Base-by-base conservation (phyloP, 352 stramenopile genomes). In the Aphanomyces invadans region DNA sequence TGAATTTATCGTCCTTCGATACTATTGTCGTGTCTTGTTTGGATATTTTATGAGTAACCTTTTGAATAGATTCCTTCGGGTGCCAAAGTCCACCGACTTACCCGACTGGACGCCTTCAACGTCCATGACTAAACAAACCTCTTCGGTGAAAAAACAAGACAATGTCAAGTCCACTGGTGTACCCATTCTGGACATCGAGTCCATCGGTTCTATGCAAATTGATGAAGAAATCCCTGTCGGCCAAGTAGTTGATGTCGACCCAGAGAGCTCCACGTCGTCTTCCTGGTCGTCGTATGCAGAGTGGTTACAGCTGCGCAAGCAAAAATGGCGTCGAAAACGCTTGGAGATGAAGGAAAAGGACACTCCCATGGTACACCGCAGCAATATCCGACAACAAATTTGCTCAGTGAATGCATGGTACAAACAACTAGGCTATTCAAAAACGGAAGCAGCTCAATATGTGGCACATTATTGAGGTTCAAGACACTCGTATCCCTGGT, bases 391-490 rank as follows among this genome's bases (percentile, higher is more conserved):
- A n/a, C n/a, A n/a, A n/a, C n/a, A n/a, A n/a, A n/a, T n/a, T n/a
- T n/a, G n/a, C n/a, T n/a, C n/a, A n/a, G n/a, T n/a, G 19, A 44
- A 21, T 59, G 51, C 19, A 39, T 39, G 36, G 39, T 46, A 51
- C 62, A 61, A 72, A 21, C 1, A 33, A n/a, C 29, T 39, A 57
- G 49, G 49, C 49, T 2, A 33, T 57, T 11, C 49, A 57, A 21
- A 57, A 57, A 33, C 25, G 49, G 7, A 57, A 57, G 29, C 74
- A 86, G 10, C 74, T 77, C 4, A 80, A 92, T 46, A 76, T 80
- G 28, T 92, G 83, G 83, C 81, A 92, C 48, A 85, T 92, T 68
- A 75, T 92, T 45, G 83, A 92, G 66, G 83, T 92, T 60, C 78
- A 87, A 62, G 53, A 62, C 21, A 62, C 53, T 10, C 15, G 11